Base-by-base conservation (phyloP, 805 yeast species). In the Metschnikowia lochheadii region DNA sequence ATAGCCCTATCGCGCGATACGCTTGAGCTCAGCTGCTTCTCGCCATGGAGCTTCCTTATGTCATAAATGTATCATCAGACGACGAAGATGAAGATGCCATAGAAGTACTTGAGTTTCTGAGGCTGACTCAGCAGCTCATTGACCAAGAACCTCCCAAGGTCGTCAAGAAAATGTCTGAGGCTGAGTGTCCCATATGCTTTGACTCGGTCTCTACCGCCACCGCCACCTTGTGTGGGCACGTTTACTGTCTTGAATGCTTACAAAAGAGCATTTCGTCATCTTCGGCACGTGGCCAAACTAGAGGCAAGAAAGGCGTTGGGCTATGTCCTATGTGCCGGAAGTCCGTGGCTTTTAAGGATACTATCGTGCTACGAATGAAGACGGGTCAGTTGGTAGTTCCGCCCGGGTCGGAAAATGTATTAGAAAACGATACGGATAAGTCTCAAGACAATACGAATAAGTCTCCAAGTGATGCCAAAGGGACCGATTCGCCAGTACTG, bases 161-260 rank as follows among this genome's bases (percentile, higher is more conserved):
- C 15, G 59, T 57, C 43, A 72, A 72, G 57, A 65, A 63, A 43
- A 59, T 73, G 29, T 59, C 63, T 20, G 72, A 71, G 42, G 59
- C 69, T 18, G 70, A 72, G 53, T 73, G 78, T 52, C 78, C 78
- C 21, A 69, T 73, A 32, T 73, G 78, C 56, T 72, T 73, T 51
- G 78, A 73, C 53, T 62, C 66, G n/a, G 59, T 73, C 46, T 61
- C 63, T 5, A 63, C 57, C 46, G 77, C 77, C 44, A 71, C 77
- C 42, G 63, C 68, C 39, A 73, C 77, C 0, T 60, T 69, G 1
- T 73, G 78, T 55, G 78, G 78, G 15, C 78, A 73, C 51, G 60
- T 73, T 3, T 73, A 70, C 56, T 73, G 78, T 49, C 56, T 73
- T 8, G 75, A 70, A 35, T 73, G 78, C 53, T 63, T 73, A 15